Conservation (phyloP, 495 filamentous ascomycete genomes). For the Talaromyces ruber region DNA sequence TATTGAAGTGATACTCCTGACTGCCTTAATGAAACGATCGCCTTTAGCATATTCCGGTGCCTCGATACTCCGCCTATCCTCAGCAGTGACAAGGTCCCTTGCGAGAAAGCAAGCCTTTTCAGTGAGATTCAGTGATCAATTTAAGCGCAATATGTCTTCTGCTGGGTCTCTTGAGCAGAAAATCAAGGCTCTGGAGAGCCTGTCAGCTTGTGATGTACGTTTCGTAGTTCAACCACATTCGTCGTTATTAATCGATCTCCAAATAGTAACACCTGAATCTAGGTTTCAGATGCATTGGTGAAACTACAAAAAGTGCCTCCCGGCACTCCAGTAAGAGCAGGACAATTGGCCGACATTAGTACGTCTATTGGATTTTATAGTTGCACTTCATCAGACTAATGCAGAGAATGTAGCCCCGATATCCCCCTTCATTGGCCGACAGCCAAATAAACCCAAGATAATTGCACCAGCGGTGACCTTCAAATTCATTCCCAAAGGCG, state of each 20-base stretch:
- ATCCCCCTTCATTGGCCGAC: constrained; percentile 25
- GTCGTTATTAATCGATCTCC: neutral
- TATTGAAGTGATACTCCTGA: neutral
- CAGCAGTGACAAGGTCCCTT: neutral
- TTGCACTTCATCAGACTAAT: neutral
- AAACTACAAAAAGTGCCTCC: constrained; percentile 43
- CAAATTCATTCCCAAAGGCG: constrained; percentile 46
- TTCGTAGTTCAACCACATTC: neutral
- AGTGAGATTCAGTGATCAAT: neutral
- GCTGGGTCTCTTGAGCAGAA: constrained; percentile 20
- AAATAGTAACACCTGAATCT: neutral
- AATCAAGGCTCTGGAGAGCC: constrained; percentile 26
- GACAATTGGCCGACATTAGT: constrained; percentile 53
- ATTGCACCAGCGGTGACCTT: constrained; percentile 57
- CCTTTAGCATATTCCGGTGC: neutral
- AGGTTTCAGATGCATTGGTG: constrained; percentile 57
- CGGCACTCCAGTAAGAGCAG: constrained; percentile 33
- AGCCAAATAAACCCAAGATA: constrained; percentile 24
- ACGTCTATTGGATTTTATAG: constrained; percentile 1
- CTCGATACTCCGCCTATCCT: neutral
- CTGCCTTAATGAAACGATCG: neutral
- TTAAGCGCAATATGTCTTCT: constrained; percentile 17
- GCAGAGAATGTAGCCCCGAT: constrained; percentile 17
- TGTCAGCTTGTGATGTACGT: constrained; percentile 42
- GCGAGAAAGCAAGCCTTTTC: neutral